phyloP scores from a whole-genome alignment of 768 basidiomycete species.

The Rhodotorula taiwanensis region DNA sequence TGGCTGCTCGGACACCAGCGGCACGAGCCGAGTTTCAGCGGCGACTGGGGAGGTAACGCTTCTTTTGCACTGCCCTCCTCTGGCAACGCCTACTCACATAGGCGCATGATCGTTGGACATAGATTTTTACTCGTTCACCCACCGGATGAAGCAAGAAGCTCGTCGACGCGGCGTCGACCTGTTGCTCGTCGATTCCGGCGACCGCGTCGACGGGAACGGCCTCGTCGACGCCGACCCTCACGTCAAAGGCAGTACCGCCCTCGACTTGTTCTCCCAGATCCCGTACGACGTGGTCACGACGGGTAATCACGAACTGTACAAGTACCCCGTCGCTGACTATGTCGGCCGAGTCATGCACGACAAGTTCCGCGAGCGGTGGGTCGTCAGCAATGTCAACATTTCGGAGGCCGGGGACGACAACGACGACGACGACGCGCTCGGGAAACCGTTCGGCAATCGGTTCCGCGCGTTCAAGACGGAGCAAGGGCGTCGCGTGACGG shows the following conservation, averaged over 20 bases:
- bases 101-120: no score
- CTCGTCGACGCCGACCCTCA: constrained; percentile 64
- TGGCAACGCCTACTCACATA: no score
- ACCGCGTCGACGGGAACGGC: constrained; percentile 56
- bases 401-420: constrained; percentile 48
- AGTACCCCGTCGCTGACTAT: constrained; percentile 40
- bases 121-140: constrained; percentile 79
- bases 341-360: constrained; percentile 62
- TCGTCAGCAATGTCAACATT: constrained; percentile 81
- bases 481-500: constrained; percentile 65
- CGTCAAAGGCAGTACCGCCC: constrained; percentile 51
- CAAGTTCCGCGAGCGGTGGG: constrained; percentile 61
- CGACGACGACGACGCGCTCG: constrained; percentile 46
- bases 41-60: constrained; percentile 41
- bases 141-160: constrained; percentile 72
- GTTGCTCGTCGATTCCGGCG: constrained; percentile 61
- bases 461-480: constrained; percentile 35
- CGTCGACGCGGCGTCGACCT: constrained; percentile 66
- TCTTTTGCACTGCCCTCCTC: constrained; percentile 47
- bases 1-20: constrained; percentile 83
- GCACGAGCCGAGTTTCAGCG: constrained; percentile 64
- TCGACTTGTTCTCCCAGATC: constrained; percentile 63
- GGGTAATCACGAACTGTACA: constrained; percentile 30
- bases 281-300: constrained; percentile 78
- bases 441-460: constrained; percentile 46